A percentile compares a stretch with the other conserved stretches of the same genome.
Evolutionary conservation across 495 filamentous ascomycete species (phyloP).

Genomic region (Cryomyces antarcticus): DNA sequence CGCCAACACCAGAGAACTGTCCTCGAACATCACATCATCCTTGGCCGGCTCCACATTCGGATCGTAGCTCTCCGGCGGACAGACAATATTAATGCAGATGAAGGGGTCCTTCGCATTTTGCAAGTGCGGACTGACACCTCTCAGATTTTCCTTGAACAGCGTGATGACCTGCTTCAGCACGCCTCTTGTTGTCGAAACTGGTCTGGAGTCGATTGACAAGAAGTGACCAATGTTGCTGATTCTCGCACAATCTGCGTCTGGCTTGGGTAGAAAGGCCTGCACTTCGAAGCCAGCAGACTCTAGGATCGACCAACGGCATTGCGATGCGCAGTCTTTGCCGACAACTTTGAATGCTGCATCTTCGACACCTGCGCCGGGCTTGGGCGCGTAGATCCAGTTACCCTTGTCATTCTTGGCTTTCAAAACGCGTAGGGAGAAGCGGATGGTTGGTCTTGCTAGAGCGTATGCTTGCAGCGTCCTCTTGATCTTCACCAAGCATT

Average conservation of each 20-base stretch:
- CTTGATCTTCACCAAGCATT: constrained; percentile 42
- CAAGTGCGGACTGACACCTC: constrained; percentile 3
- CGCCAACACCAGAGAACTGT: constrained; percentile 31
- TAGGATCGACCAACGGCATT: constrained; percentile 26
- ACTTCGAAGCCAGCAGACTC: constrained; percentile 21
- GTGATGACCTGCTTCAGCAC: constrained; percentile 44
- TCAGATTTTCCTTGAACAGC: constrained; percentile 30
- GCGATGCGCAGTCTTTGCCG: constrained; percentile 40
- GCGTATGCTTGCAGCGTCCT: constrained; percentile 55
- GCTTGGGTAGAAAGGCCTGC: constrained; percentile 38
- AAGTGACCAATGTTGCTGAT: constrained; percentile 38
- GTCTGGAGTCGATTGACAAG: constrained; percentile 60
- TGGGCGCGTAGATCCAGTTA: constrained; percentile 56
- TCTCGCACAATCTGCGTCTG: constrained; percentile 30
- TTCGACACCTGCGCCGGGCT: constrained; percentile 25
- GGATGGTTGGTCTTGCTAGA: constrained; percentile 42
- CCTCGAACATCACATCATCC: constrained; percentile 63
- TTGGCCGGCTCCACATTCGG: constrained; percentile 80
- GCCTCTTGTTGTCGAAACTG: constrained; percentile 42
- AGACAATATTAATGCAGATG: constrained; percentile 50
- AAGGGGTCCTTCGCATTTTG: constrained; percentile 37
- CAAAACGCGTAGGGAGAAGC: constrained; percentile 47
- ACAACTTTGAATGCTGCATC: constrained; percentile 54
- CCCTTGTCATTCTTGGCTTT: constrained; percentile 38
- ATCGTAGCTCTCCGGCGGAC: constrained; percentile 57